Base-by-base conservation (phyloP, 768 basidiomycete genomes). In the Hygrophorus russula region DNA sequence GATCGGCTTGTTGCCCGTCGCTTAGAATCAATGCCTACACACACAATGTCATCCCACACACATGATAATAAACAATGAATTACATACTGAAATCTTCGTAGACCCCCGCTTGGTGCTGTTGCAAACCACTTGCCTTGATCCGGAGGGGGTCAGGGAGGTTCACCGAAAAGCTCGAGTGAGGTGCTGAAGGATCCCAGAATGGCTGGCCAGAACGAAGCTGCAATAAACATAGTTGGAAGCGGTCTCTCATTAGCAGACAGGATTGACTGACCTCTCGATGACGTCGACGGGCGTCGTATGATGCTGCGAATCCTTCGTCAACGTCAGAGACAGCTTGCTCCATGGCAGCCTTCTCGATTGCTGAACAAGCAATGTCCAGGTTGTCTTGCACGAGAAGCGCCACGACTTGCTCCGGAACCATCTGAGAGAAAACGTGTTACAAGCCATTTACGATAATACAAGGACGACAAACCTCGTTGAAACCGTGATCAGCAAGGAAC, bases 301-400 rank as follows among this genome's bases (percentile, higher is more conserved):
- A 85, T 18, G 75, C 49, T 2, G 76, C 70, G 48, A 99, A 88
- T 17, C 78, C 81, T 48, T 94, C 91, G 57, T 99, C 96, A 5
- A 96, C 86, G 53, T 98, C 96, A 3, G 78, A 74, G 41, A 90
- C 76, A 5, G 93, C 93, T 46, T 90, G 79, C 54, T 98, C 93
- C 86, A 96, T 96, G 0, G 96, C 96, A 4, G 93, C 93, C 54
- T 90, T 93, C 64, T 97, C 92, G 49, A 99, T 93, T 7, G 91
- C 88, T 42, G 78, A 74, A 57, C 94, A 98, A 12, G 94, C 94
- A 36, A 88, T 70, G 35, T 98, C 93, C 40, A 96, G 70, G 54
- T 99, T 98, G 52, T 97, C 93, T 46, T 80, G 76, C 11, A 93
- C 90, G 31, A 98, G 72, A 27, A 93, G 68, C 6, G 72, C 60